phyloP scores from a whole-genome alignment of 305 asterid genomes.

The Withania somnifera region DNA sequence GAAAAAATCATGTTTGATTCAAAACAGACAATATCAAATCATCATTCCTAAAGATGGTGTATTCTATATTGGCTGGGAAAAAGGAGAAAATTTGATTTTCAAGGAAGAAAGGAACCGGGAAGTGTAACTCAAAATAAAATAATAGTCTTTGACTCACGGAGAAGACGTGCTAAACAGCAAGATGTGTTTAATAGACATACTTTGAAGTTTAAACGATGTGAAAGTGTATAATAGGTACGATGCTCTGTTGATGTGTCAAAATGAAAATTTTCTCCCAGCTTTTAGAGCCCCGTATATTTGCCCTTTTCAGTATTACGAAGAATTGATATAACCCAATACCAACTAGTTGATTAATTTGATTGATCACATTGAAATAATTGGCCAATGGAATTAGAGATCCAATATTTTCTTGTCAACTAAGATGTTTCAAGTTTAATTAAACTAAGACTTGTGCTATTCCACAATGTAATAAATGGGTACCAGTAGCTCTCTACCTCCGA shows the following conservation, averaged over 20 bases:
- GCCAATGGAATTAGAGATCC: neutral
- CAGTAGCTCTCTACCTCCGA: too few relatives aligned
- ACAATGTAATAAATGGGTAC: neutral
- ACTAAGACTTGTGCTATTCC: neutral
- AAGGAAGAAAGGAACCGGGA: too few relatives aligned
- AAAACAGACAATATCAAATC: too few relatives aligned
- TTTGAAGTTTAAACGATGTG: neutral
- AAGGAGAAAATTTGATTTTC: too few relatives aligned
- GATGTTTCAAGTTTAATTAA: neutral
- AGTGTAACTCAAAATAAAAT: too few relatives aligned
- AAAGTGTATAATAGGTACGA: neutral
- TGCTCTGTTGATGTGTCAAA: neutral
- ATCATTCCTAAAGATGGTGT: neutral
- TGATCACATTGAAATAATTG: neutral
- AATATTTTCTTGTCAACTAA: neutral
- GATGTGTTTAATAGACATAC: neutral
- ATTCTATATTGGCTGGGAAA: too few relatives aligned
- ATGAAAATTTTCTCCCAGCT: neutral
- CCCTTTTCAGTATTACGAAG: neutral
- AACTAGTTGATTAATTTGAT: neutral
- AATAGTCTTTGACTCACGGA: too few relatives aligned
- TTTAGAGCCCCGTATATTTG: neutral
- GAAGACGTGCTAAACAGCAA: too few relatives aligned
- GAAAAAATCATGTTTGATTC: too few relatives aligned
- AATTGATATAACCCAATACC: neutral